phyloP scores from a whole-genome alignment of 2,329 filamentous ascomycete species.

The Pleomassaria siparia region DNA sequence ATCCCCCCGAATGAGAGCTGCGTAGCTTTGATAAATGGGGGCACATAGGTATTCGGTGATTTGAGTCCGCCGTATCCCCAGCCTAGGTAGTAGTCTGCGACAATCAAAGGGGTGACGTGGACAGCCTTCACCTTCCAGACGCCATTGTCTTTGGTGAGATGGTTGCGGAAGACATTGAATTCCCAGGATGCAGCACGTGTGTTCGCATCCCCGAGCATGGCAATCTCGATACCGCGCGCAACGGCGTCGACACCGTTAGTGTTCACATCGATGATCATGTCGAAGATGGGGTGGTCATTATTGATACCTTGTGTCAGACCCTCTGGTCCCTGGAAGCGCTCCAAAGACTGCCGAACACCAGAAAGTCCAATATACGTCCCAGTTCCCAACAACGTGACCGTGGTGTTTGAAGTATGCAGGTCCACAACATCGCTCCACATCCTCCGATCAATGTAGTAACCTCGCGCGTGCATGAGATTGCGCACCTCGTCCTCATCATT shows the following conservation, averaged over 20 bases:
- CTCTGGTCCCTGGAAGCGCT: slow-evolving; percentile 24
- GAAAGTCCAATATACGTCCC: slow-evolving; percentile 12
- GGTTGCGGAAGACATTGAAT: slow-evolving; percentile 27
- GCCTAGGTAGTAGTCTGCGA: slow-evolving; percentile 25
- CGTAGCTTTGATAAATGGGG: slow-evolving; percentile 16
- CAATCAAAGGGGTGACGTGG: slow-evolving; percentile 21
- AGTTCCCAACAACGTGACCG: slow-evolving; percentile 10
- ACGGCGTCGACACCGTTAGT: slow-evolving; percentile 17
- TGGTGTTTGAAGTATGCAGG: slow-evolving; percentile 17
- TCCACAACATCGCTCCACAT: slow-evolving; percentile 31
- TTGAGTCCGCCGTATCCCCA: slow-evolving; percentile 21
- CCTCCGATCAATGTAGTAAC: slow-evolving; percentile 26
- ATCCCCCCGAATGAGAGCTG: not conserved
- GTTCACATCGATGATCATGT: slow-evolving; percentile 22
- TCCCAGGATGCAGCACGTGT: slow-evolving; percentile 23
- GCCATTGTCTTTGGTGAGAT: slow-evolving; percentile 20
- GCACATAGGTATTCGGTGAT: slow-evolving; percentile 12
- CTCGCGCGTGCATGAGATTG: slow-evolving; percentile 26
- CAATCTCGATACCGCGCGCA: slow-evolving; percentile 24
- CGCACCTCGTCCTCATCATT: slow-evolving; percentile 28
- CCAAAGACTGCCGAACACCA: slow-evolving; percentile 17
- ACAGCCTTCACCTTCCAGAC: slow-evolving; percentile 21
- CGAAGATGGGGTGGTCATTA: slow-evolving; percentile 29
- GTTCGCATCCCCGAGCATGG: slow-evolving; percentile 24
- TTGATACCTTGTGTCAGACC: slow-evolving; percentile 23